phyloP scores from a whole-genome alignment of 192 early-diverging fungal species.

The Gryganskiella cystojenkinii region DNA sequence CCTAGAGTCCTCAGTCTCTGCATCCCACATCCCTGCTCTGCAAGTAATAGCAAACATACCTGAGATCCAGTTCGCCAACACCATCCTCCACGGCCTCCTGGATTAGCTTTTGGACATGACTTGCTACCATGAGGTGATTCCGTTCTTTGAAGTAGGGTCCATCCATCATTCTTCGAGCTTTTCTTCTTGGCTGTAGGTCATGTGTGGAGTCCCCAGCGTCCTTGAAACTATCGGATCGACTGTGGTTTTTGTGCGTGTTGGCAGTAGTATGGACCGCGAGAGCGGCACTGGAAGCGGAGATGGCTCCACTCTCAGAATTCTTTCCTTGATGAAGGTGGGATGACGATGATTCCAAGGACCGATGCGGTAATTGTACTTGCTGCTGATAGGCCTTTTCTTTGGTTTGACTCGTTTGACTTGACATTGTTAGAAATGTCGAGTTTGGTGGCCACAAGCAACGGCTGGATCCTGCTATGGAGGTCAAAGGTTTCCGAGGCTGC shows the following conservation, averaged over 20 bases:
- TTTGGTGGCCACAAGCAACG: constrained; percentile 50
- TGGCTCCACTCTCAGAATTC: too few relatives aligned
- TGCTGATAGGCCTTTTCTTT: constrained; percentile 10
- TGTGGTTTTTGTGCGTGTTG: constrained; percentile 13
- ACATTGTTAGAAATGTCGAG: constrained; percentile 36
- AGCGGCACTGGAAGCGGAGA: too few relatives aligned
- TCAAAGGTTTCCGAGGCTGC: constrained; percentile 21
- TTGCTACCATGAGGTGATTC: constrained; percentile 26
- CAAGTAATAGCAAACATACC: too few relatives aligned
- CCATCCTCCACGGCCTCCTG: constrained; percentile 50
- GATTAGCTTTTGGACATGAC: constrained; percentile 46
- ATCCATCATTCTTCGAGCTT: constrained; percentile 27
- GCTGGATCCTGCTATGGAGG: constrained; percentile 38
- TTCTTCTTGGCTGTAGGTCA: constrained; percentile 30
- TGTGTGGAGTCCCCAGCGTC: constrained; percentile 11
- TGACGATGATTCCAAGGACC: constrained; percentile 2
- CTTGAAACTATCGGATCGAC: constrained; percentile 14
- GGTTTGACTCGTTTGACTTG: constrained; percentile 7
- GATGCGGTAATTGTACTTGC: background rate
- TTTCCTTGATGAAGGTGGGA: too few relatives aligned
- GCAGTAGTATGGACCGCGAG: background rate
- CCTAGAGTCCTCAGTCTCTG: too few relatives aligned
- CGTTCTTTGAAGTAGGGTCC: constrained; percentile 33
- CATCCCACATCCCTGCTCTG: too few relatives aligned
- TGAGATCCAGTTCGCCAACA: constrained; percentile 42